Evolutionary conservation across 2,329 filamentous ascomycete species (phyloP).

Genomic region (Ophiognomonia clavigignenti-juglandacearum): DNA sequence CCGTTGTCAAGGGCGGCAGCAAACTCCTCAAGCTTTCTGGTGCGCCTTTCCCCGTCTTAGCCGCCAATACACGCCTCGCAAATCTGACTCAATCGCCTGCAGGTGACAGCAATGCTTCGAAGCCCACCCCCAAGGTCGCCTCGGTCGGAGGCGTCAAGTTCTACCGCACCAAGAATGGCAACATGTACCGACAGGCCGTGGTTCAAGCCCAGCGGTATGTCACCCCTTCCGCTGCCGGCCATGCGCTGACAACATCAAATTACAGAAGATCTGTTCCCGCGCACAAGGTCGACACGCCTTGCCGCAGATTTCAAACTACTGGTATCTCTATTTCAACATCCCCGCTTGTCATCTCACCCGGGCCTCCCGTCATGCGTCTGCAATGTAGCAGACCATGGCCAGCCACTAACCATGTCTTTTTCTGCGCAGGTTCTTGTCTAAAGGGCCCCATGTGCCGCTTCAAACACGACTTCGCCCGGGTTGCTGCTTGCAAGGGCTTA

Average conservation of each 20-base stretch:
- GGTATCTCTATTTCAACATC: conserved; percentile 49
- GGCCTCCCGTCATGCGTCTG: neutral
- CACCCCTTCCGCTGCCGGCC: conserved; percentile 16
- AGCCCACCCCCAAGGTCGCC: conserved; percentile 69
- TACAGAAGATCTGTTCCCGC: conserved; percentile 46
- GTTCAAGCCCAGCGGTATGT: conserved; percentile 73
- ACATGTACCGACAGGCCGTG: conserved; percentile 72
- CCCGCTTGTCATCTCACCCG: conserved; percentile 1
- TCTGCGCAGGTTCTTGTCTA: conserved; percentile 69
- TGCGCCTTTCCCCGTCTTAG: conserved; percentile 27
- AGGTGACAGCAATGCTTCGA: conserved; percentile 57
- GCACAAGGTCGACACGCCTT: conserved; percentile 68
- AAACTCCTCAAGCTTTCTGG: conserved; percentile 73
- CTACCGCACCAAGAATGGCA: conserved; percentile 80
- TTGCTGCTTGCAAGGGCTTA: conserved; percentile 86
- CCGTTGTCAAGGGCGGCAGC: conserved; percentile 70
- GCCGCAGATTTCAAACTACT: conserved; percentile 66
- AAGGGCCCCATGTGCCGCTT: conserved; percentile 78
- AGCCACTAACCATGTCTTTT: conserved; percentile 14
- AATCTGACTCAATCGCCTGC: conserved; percentile 27
- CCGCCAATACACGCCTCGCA: neutral
- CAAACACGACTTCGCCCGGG: conserved; percentile 78
- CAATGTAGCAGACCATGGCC: neutral
- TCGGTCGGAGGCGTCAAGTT: conserved; percentile 75
- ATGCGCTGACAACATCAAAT: conserved; percentile 33